A percentile compares a stretch with the other conserved stretches of the same genome.
Conservation (phyloP, 768 basidiomycete species). For the Macrolepiota albuminosa region DNA sequence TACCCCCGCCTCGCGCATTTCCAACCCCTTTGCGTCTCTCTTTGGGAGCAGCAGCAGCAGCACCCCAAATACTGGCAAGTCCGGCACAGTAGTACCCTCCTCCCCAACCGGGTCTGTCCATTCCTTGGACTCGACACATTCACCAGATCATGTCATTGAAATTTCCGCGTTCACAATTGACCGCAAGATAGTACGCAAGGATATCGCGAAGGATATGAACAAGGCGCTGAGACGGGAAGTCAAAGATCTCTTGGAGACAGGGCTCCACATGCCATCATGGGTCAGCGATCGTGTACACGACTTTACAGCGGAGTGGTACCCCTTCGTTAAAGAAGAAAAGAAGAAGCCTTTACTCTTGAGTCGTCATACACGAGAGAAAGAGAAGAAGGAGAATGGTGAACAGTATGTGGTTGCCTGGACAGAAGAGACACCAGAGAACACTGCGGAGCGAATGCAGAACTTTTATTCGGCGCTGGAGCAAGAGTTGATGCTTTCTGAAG, state of each 20-base stretch:
- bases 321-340: slow-evolving; percentile 39
- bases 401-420: slow-evolving; percentile 39
- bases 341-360: slow-evolving; percentile 2
- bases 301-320: slow-evolving; percentile 50
- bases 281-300: slow-evolving; percentile 54
- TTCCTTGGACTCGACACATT: slow-evolving; percentile 23
- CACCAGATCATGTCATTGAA: slow-evolving; percentile 38
- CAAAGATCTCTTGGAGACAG: slow-evolving; percentile 35
- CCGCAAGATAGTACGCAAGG: slow-evolving; percentile 44
- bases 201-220: slow-evolving; percentile 50
- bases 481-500: slow-evolving; percentile 45
- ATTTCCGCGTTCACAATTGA: slow-evolving; percentile 60
- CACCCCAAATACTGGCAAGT: slow-evolving; percentile 21
- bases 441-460: slow-evolving; percentile 55
- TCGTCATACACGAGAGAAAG: slow-evolving; percentile 16
- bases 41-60: slow-evolving; percentile 45
- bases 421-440: slow-evolving; percentile 47
- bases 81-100: slow-evolving; percentile 27
- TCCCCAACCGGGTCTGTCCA: slow-evolving; percentile 27
- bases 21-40: slow-evolving; percentile 78
- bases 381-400: slow-evolving; percentile 18
- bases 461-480: slow-evolving; percentile 67
- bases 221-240: slow-evolving; percentile 52
- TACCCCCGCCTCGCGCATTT: slow-evolving; percentile 39
- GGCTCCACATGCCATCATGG: slow-evolving; percentile 46